A percentile compares a stretch with the other conserved stretches of the same genome.
Conservation (phyloP, 2,329 filamentous ascomycete genomes). For the Aspergillus candidus region DNA sequence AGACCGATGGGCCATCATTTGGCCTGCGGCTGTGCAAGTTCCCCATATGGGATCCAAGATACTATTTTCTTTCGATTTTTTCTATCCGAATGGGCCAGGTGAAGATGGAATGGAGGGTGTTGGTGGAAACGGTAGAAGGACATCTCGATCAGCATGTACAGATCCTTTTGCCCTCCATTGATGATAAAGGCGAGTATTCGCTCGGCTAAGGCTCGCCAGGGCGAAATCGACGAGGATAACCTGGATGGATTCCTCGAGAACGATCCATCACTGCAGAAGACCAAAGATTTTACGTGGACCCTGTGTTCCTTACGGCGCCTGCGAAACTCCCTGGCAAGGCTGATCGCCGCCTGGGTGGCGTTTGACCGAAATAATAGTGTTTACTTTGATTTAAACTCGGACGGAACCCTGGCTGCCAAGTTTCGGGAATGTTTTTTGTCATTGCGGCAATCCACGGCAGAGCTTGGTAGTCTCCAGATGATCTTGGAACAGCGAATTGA, state of each 20-base stretch:
- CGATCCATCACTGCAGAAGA: conserved; percentile 1
- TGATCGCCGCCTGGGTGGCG: neutral
- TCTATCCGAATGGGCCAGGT: conserved; percentile 4
- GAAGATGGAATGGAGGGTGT: conserved; percentile 4
- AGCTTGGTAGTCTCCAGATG: neutral
- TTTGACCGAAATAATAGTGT: conserved; percentile 2
- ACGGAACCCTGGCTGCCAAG: conserved; percentile 2
- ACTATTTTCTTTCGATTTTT: conserved; percentile 5
- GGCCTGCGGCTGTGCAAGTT: neutral
- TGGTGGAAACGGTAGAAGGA: conserved; percentile 1
- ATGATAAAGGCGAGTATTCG: neutral
- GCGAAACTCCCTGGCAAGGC: neutral
- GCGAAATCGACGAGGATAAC: neutral
- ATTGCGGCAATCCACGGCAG: conserved; percentile 2
- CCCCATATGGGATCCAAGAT: conserved; percentile 7
- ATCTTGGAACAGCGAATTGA: conserved; percentile 3
- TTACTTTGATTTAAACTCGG: conserved; percentile 7
- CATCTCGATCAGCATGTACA: neutral
- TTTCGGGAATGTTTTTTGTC: conserved; percentile 4
- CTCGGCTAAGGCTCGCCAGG: neutral
- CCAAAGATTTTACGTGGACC: conserved; percentile 4
- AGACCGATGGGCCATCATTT: neutral
- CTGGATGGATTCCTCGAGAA: conserved; percentile 1
- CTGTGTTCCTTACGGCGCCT: conserved; percentile 2
- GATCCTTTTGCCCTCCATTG: neutral